Base-by-base conservation (phyloP, 1,139 yeast species). In the Eremothecium cymbalariae region DNA sequence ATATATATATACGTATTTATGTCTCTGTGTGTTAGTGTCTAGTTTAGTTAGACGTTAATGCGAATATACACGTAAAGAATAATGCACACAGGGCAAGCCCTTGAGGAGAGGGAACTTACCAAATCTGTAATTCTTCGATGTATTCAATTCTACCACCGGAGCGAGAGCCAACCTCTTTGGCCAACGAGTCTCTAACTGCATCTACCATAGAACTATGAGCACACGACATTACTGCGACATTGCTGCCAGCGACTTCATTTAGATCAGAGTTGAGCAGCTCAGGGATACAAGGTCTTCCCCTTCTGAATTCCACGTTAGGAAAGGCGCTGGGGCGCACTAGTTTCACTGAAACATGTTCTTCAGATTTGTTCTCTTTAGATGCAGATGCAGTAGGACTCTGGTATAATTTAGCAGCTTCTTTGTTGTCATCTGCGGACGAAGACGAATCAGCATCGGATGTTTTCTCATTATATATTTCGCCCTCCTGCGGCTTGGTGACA, bases 251-350 rank as follows among this genome's bases (percentile, higher is more conserved):
- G 3, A 69, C 53, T 36, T 63, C 68, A 17, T 53, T 47, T 17
- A 71, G 57, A 29, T 65, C 67, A 1, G 48, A 37, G 12, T 45
- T 48, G 4, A 72, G 65, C 7, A 70, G 25, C 4, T 44, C 51
- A 2, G 60, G 60, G 32, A 72, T 53, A 22, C 57, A 46, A 15
- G 77, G 77, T 51, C 76, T 62, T 2, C 73, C 74, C 26, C 63
- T 63, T 42, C 60, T 55, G 53, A 73, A 49, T 28, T 63, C 68
- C 32, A 69, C 55, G 41, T 62, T 63, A 4, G 57, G 55, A 31
- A 67, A 48, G 7, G 40, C 45, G n/a, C n/a, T n/a, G n/a, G n/a
- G n/a, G n/a, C n/a, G n/a, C n/a, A 21, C 42, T 40, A n/a, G n/a
- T n/a, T n/a, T n/a, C n/a, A n/a, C n/a, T n/a, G n/a, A n/a, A n/a